Evolutionary conservation across 345 rosid genomes (phyloP).

Genomic region (Murraya paniculata): DNA sequence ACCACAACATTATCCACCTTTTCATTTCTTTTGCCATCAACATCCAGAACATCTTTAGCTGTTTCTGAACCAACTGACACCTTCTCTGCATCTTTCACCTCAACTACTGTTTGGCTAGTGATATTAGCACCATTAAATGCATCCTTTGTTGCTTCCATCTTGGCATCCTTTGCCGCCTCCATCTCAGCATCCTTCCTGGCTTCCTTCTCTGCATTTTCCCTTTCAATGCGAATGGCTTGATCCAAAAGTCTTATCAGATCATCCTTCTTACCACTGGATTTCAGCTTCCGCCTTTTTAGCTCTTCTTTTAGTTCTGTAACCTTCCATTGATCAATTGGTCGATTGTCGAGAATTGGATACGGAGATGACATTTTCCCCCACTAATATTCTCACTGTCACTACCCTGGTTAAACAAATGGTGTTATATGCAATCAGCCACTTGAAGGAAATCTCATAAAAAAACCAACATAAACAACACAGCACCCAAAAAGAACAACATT

Average conservation of each 20-base stretch:
- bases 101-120: conserved; percentile 20
- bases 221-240: conserved; percentile 65
- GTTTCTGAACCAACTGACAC: conserved; percentile 26
- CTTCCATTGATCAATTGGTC: conserved; percentile 92
- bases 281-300: conserved; percentile 70
- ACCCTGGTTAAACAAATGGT: conserved; percentile 20
- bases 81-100: conserved; percentile 20
- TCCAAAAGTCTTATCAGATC: conserved; percentile 81
- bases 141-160: conserved; percentile 12
- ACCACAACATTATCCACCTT: conserved; percentile 39
- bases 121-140: conserved; percentile 30
- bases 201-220: conserved; percentile 37
- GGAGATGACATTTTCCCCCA: conserved; percentile 63
- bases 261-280: conserved; percentile 76
- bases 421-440: conserved; percentile 7
- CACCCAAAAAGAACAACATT: background rate
- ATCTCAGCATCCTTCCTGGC: background rate
- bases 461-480: background rate
- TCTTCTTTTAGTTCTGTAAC: conserved; percentile 94
- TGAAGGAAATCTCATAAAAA: background rate
- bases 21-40: conserved; percentile 18
- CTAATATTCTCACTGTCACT: conserved; percentile 18
- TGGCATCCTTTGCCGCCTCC: conserved; percentile 1
- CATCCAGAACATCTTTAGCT: conserved; percentile 15
- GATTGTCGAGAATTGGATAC: conserved; percentile 62